These are phyloP conservation scores for Neurospora discreta DNA, from an alignment of 495 filamentous ascomycete genomes.

Conservation along the genomic window DNA sequence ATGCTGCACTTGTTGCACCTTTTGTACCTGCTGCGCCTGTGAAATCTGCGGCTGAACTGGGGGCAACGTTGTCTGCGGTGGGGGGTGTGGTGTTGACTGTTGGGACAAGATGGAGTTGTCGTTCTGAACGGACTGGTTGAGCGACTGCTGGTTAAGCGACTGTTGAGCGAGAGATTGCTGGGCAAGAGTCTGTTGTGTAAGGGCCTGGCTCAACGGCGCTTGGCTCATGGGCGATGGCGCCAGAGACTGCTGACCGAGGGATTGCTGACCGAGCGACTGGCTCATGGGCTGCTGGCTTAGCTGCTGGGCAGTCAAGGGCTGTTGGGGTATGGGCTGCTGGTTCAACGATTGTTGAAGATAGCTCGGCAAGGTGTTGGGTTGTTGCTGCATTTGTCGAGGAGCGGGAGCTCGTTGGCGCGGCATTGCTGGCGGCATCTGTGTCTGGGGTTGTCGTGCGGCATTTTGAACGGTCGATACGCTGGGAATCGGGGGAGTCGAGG, in stretches of 20 bases:
- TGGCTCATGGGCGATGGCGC: conserved; percentile 3
- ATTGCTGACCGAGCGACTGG: conserved; percentile 14
- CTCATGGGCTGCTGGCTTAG: conserved; percentile 11
- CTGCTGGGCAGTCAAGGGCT: conserved; percentile 12
- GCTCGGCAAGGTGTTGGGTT: conserved; percentile 9
- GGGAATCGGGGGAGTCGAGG: conserved; percentile 25
- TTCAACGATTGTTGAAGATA: conserved; percentile 27
- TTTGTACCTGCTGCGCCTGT: conserved; percentile 16
- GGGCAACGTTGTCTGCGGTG: conserved; percentile 17
- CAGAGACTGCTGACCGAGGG: conserved; percentile 5
- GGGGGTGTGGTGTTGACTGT: conserved; percentile 14
- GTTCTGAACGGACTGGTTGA: conserved; percentile 19
- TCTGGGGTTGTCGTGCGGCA: conserved; percentile 26
- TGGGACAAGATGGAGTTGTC: conserved; percentile 21
- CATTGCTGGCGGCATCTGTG: conserved; percentile 22
- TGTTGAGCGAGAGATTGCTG: conserved; percentile 12
- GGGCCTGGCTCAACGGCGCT: conserved; percentile 12
- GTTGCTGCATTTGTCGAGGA: conserved; percentile 23
- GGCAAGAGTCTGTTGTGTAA: conserved; percentile 8
- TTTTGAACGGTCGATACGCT: conserved; percentile 26
- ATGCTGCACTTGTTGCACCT: conserved; percentile 19
- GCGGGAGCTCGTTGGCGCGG: conserved; percentile 27
- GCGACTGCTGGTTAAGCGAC: conserved; percentile 14
- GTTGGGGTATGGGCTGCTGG: conserved; percentile 14
- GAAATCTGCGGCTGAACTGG: conserved; percentile 13